A percentile compares a stretch with the other conserved stretches of the same genome.
These are phyloP conservation scores for Aspergillus amoenus DNA, from an alignment of 2,329 filamentous ascomycete species.

Conservation along the genomic window DNA sequence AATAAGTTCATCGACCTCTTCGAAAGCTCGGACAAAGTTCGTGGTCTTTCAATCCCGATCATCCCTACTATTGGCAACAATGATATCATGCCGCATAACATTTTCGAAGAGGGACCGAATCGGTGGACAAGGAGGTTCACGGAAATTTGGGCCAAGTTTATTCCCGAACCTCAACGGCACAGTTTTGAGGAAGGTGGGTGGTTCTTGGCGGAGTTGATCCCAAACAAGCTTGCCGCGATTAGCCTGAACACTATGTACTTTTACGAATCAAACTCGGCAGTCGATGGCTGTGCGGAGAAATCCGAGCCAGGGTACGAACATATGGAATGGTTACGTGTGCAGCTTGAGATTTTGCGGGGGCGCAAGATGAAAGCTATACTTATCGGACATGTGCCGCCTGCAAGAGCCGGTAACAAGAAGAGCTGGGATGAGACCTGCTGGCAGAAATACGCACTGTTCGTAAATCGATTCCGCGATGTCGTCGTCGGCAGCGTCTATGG, in stretches of 20 bases:
- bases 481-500: constrained; percentile 77
- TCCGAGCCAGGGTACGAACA: constrained; percentile 89
- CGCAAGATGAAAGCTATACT: constrained; percentile 92
- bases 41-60: constrained; percentile 70
- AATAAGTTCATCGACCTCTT: constrained; percentile 76
- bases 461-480: constrained; percentile 87
- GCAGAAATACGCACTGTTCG: constrained; percentile 94
- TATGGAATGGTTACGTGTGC: constrained; percentile 91
- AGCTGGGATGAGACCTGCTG: constrained; percentile 97
- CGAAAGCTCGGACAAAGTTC: constrained; percentile 53
- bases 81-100: constrained; percentile 95
- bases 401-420: constrained; percentile 77
- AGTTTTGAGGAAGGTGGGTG: constrained; percentile 90
- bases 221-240: constrained; percentile 79
- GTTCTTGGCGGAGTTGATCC: constrained; percentile 92
- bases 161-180: constrained; percentile 88
- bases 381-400: constrained; percentile 91
- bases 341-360: constrained; percentile 77
- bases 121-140: constrained; percentile 76
- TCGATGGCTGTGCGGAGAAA: constrained; percentile 79
- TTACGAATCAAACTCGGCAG: constrained; percentile 87
- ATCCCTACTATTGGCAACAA: constrained; percentile 95
- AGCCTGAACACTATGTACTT: constrained; percentile 97
- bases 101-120: constrained; percentile 82
- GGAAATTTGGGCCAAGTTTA: constrained; percentile 79